Conservation (phyloP, 1,284 basidiomycete species). For the Neonothopanus nambi region DNA sequence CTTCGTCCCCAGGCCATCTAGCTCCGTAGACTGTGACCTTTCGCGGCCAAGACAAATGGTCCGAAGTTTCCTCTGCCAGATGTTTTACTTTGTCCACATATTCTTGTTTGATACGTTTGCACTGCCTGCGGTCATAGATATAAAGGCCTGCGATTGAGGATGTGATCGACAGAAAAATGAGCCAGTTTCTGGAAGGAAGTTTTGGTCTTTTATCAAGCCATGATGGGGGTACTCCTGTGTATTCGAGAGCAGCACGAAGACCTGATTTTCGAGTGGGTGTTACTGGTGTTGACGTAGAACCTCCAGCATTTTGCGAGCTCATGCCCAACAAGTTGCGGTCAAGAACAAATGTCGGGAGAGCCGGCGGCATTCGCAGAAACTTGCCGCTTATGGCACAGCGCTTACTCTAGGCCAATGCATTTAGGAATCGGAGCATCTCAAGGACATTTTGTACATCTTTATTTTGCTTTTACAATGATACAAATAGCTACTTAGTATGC, state of each 20-base stretch:
- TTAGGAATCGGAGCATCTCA: no score
- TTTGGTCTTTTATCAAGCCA: slow-evolving; percentile 77
- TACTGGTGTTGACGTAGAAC: no score
- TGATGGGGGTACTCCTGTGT: slow-evolving; percentile 67
- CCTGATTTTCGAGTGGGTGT: slow-evolving; percentile 37
- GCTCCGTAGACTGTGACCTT: slow-evolving; percentile 87
- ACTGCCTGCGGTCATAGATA: slow-evolving; percentile 83
- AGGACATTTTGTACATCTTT: no score
- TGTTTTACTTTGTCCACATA: slow-evolving; percentile 83
- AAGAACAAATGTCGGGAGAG: no score
- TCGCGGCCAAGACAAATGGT: slow-evolving; percentile 70
- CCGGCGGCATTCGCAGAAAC: no score
- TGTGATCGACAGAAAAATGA: slow-evolving; percentile 84
- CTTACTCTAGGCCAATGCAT: no score
- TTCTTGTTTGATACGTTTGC: slow-evolving; percentile 72
- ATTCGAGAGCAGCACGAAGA: slow-evolving; percentile 51
- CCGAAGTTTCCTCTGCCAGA: slow-evolving; percentile 68
- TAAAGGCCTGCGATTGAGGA: slow-evolving; percentile 74
- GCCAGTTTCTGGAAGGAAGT: slow-evolving; percentile 91
- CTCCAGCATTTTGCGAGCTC: no score
- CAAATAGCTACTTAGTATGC: no score
- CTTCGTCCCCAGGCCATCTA: slow-evolving; percentile 95
- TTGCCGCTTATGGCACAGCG: no score
- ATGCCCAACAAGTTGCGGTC: no score
- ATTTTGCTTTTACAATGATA: no score